Percentiles rank a stretch among this genome's conserved stretches.
Conservation (phyloP, 2,329 filamentous ascomycete species). For the Epichloe gansuensis region DNA sequence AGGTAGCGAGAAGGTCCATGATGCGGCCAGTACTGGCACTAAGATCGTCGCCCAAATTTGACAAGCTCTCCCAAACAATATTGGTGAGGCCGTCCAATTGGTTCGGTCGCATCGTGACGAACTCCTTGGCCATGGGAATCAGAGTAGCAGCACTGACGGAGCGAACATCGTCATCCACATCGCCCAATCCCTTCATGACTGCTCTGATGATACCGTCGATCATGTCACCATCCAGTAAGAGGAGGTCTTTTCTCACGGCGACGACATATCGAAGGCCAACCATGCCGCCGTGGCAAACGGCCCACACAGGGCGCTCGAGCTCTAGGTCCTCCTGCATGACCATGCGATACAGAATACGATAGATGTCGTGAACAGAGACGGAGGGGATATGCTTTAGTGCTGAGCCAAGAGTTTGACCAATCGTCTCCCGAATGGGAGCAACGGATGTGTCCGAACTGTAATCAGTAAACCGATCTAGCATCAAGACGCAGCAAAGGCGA, state of each 20-base stretch:
- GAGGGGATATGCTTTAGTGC: slow-evolving; percentile 73
- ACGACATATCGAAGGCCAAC: slow-evolving; percentile 91
- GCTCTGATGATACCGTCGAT: slow-evolving; percentile 87
- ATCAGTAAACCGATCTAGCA: slow-evolving; percentile 94
- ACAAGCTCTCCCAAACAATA: slow-evolving; percentile 95
- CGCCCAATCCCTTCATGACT: slow-evolving; percentile 87
- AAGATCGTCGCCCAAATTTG: slow-evolving; percentile 90
- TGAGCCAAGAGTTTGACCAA: slow-evolving; percentile 85
- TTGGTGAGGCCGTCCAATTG: slow-evolving; percentile 73
- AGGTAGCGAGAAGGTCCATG: slow-evolving; percentile 92
- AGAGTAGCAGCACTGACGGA: slow-evolving; percentile 95
- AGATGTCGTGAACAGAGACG: slow-evolving; percentile 70
- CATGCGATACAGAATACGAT: slow-evolving; percentile 72
- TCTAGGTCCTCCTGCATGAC: slow-evolving; percentile 81
- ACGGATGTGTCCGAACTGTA: slow-evolving; percentile 97
- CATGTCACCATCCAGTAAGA: slow-evolving; percentile 69
- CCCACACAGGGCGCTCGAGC: slow-evolving; percentile 68
- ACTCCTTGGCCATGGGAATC: slow-evolving; percentile 90
- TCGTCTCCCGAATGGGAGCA: slow-evolving; percentile 87
- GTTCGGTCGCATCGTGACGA: slow-evolving; percentile 69
- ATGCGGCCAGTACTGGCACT: slow-evolving; percentile 96
- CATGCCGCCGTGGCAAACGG: slow-evolving; percentile 96
- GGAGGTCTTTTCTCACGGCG: slow-evolving; percentile 81
- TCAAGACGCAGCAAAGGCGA: slow-evolving; percentile 85
- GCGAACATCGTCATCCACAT: slow-evolving; percentile 88